phyloP scores from a whole-genome alignment of 1,284 basidiomycete species.

The Tylopilus sp. region DNA sequence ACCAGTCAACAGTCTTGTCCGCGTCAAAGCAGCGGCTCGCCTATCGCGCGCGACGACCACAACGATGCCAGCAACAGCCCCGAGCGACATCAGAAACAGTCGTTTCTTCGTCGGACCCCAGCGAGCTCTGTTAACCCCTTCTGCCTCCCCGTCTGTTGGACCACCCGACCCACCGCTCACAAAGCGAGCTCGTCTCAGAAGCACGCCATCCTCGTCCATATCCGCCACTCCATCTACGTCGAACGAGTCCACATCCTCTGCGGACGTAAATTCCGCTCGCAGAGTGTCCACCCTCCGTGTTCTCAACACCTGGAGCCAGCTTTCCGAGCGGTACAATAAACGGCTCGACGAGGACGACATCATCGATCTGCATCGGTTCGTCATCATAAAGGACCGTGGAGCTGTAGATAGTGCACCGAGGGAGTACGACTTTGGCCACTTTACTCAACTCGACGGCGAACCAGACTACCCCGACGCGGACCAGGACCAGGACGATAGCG shows the following conservation, averaged over 20 bases:
- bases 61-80: constrained; percentile 14
- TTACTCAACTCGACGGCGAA: constrained; percentile 42
- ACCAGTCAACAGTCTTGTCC: constrained; percentile 9
- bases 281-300: constrained; percentile 55
- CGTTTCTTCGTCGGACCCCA: constrained; percentile 14
- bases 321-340: constrained; percentile 62
- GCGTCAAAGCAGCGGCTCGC: constrained; percentile 1
- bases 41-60: constrained; percentile 10
- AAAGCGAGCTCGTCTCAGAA: constrained; percentile 39
- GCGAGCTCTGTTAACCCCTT: constrained; percentile 25
- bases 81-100: background rate
- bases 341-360: constrained; percentile 73
- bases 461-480: constrained; percentile 30
- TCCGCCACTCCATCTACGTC: constrained; percentile 29
- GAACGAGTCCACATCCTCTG: constrained; percentile 24
- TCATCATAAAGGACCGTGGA: constrained; percentile 65
- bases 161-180: constrained; percentile 35
- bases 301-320: constrained; percentile 57
- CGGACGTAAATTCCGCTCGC: constrained; percentile 50
- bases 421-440: constrained; percentile 46
- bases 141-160: constrained; percentile 28
- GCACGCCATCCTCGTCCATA: constrained; percentile 28
- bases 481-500: constrained; percentile 29
- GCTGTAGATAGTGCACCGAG: constrained; percentile 46
- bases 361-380: constrained; percentile 56